Conservation (phyloP, 2,329 filamentous ascomycete genomes). For the Trichoderma arundinaceum region DNA sequence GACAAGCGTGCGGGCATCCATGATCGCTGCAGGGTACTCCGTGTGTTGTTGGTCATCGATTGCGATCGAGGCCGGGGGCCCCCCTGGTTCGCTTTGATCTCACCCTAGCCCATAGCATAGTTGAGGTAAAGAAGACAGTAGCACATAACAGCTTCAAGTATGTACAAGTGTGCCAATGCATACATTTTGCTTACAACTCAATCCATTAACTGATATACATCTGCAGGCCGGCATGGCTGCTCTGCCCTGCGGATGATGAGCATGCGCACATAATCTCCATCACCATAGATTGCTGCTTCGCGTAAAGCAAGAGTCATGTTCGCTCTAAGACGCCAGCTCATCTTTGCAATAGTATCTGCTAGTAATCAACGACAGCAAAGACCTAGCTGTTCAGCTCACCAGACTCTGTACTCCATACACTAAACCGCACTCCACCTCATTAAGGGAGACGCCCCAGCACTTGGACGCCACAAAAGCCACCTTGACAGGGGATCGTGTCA, state of each 20-base stretch:
- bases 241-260: too few species aligned
- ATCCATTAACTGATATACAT: background rate
- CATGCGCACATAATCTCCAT: too few species aligned
- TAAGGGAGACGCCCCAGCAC: background rate
- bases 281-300: too few species aligned
- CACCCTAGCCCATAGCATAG: background rate
- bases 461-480: slow-evolving; percentile 1
- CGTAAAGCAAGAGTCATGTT: too few species aligned
- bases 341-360: too few species aligned
- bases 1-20: slow-evolving; percentile 11
- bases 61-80: slow-evolving; percentile 12
- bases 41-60: slow-evolving; percentile 3
- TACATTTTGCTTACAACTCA: background rate
- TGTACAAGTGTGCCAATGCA: background rate
- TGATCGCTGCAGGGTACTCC: slow-evolving; percentile 26
- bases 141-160: background rate
- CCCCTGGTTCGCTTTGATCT: background rate
- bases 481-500: slow-evolving; percentile 2
- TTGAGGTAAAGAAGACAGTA: background rate
- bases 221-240: too few species aligned
- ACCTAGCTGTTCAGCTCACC: too few species aligned
- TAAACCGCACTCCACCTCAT: background rate
- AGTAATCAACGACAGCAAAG: too few species aligned
- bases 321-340: too few species aligned
- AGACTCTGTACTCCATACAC: too few species aligned